phyloP scores from a whole-genome alignment of 2,329 filamentous ascomycete genomes.

The Samsoniella hepiali region DNA sequence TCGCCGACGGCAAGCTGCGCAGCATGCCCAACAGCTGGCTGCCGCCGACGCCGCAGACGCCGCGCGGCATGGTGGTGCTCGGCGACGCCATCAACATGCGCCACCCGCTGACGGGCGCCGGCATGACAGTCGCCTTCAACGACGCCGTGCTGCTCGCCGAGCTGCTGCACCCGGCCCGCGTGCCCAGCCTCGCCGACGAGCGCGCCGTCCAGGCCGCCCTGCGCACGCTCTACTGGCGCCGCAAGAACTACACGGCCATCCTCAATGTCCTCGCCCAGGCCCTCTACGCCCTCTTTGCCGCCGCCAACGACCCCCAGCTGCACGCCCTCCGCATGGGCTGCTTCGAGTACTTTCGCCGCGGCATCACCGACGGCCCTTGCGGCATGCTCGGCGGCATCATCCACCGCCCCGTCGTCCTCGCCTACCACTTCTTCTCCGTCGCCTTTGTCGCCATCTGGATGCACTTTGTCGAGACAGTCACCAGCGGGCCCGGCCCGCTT shows the following conservation, averaged over 20 bases:
- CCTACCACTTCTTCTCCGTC: constrained; percentile 93
- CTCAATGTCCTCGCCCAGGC: constrained; percentile 98
- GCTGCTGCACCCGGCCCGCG: constrained; percentile 64
- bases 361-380: constrained; percentile 72
- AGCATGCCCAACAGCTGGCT: constrained; percentile 97
- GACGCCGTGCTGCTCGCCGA: constrained; percentile 77
- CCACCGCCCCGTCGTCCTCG: constrained; percentile 70
- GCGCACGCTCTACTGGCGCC: constrained; percentile 76
- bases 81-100: constrained; percentile 99
- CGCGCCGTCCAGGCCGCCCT: constrained; percentile 65
- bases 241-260: constrained; percentile 78
- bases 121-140: constrained; percentile 97
- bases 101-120: constrained; percentile 94
- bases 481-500: constrained; percentile 27
- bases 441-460: constrained; percentile 84
- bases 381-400: constrained; percentile 81
- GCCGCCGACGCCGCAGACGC: constrained; percentile 62
- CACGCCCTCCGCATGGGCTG: constrained; percentile 82
- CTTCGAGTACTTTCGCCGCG: constrained; percentile 84
- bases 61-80: constrained; percentile 69
- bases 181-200: constrained; percentile 69
- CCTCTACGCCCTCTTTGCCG: constrained; percentile 86
- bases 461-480: constrained; percentile 39
- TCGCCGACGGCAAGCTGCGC: constrained; percentile 70
- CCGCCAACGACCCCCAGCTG: constrained; percentile 75